Evolutionary conservation across 148 eudicot species (phyloP).

Genomic region (Nepenthes gracilis): DNA sequence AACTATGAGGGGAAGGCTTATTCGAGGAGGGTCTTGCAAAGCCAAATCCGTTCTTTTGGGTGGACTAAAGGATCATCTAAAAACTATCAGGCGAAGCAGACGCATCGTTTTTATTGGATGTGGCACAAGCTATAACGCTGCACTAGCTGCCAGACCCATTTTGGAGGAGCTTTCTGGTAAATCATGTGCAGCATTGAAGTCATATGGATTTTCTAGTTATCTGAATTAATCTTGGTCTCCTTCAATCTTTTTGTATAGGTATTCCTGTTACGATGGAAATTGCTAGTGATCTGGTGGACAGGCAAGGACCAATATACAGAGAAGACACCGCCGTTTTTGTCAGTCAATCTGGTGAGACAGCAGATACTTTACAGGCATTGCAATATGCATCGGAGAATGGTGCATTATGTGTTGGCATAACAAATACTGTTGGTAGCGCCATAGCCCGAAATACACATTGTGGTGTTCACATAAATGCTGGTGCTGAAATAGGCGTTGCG

Average conservation of each 20-base stretch:
- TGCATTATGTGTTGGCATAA: constrained; percentile 94
- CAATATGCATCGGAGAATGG: constrained; percentile 93
- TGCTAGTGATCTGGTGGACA: constrained; percentile 95
- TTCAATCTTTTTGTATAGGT: constrained; percentile 24
- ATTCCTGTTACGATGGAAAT: constrained; percentile 96
- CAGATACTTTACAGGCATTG: constrained; percentile 83
- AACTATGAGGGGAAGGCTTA: constrained; percentile 94
- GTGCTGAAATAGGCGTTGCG: constrained; percentile 97
- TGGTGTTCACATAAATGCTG: constrained; percentile 96
- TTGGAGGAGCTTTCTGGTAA: constrained; percentile 97
- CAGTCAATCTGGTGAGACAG: constrained; percentile 99
- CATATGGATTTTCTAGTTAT: background rate
- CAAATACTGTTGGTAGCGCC: constrained; percentile 96
- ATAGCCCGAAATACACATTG: constrained; percentile 91
- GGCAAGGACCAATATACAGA: constrained; percentile 96
- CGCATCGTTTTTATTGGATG: constrained; percentile 94
- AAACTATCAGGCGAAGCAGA: constrained; percentile 90
- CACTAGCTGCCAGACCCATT: constrained; percentile 89
- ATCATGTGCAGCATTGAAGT: constrained; percentile 10
- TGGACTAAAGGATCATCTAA: constrained; percentile 91
- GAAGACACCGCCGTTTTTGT: constrained; percentile 97
- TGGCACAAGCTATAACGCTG: constrained; percentile 99
- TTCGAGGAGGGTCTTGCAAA: constrained; percentile 87
- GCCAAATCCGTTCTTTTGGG: constrained; percentile 83
- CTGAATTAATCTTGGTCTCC: background rate